These are phyloP conservation scores for Drechslera avenae DNA, from an alignment of 2,329 filamentous ascomycete species.

Conservation along the genomic window DNA sequence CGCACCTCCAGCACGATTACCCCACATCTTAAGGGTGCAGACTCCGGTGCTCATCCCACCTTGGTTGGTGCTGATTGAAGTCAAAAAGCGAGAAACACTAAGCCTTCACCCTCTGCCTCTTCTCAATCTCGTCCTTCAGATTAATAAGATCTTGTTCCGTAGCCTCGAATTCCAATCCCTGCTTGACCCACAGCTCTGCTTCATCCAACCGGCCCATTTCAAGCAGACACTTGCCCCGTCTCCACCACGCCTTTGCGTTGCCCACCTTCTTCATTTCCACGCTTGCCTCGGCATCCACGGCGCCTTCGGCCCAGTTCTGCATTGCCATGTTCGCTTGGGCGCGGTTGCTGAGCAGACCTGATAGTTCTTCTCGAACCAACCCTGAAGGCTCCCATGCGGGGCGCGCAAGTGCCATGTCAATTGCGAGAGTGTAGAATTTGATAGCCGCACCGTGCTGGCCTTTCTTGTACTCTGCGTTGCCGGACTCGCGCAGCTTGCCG, in stretches of 20 bases:
- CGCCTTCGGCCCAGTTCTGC: constrained; percentile 81
- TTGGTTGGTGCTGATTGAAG: neutral
- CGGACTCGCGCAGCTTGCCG: constrained; percentile 86
- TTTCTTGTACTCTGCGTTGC: constrained; percentile 83
- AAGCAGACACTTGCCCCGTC: constrained; percentile 78
- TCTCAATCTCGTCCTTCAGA: constrained; percentile 53
- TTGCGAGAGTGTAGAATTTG: constrained; percentile 80
- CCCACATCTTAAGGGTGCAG: no score
- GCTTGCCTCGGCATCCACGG: constrained; percentile 85
- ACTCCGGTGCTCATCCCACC: neutral
- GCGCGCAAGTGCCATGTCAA: constrained; percentile 83
- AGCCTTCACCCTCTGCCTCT: constrained; percentile 42
- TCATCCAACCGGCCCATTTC: constrained; percentile 92
- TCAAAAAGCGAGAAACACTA: neutral
- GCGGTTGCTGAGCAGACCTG: constrained; percentile 80
- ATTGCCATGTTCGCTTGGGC: constrained; percentile 88
- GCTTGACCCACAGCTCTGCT: constrained; percentile 76
- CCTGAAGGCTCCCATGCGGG: constrained; percentile 87
- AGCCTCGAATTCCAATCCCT: constrained; percentile 82
- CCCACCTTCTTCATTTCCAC: constrained; percentile 84
- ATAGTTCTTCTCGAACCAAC: constrained; percentile 82
- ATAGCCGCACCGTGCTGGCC: constrained; percentile 74
- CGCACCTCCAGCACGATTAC: no score
- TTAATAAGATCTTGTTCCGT: constrained; percentile 51
- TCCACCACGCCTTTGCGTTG: constrained; percentile 95